These are phyloP conservation scores for Blastobotrys parvus DNA, from an alignment of 805 yeast species.

Conservation along the genomic window DNA sequence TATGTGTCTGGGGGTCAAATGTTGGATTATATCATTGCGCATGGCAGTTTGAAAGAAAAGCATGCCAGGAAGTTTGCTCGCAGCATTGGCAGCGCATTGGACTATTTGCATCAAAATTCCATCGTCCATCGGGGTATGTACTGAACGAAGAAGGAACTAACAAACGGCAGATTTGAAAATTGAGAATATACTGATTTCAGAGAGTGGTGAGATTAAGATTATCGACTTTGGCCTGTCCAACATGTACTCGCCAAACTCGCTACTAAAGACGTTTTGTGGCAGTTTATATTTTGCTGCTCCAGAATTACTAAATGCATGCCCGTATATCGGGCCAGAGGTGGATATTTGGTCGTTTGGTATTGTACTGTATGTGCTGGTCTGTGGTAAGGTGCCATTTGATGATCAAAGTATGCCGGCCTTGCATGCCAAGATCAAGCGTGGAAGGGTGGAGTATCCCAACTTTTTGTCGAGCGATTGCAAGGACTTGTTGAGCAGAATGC, in stretches of 20 bases:
- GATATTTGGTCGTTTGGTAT: constrained; percentile 99
- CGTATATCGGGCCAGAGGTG: constrained; percentile 93
- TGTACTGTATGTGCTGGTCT: constrained; percentile 85
- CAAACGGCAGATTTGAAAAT: constrained; percentile 90
- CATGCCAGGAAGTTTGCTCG: constrained; percentile 93
- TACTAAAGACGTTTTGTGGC: constrained; percentile 92
- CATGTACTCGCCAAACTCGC: constrained; percentile 58
- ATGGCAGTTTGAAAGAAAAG: constrained; percentile 86
- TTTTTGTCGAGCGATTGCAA: constrained; percentile 73
- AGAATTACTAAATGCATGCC: constrained; percentile 83
- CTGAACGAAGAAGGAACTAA: no score
- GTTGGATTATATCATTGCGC: constrained; percentile 94
- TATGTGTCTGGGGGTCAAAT: constrained; percentile 96
- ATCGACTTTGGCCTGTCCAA: constrained; percentile 96
- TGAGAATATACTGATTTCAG: constrained; percentile 91
- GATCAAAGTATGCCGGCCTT: constrained; percentile 86
- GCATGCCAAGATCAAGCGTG: constrained; percentile 89
- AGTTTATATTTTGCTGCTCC: constrained; percentile 98
- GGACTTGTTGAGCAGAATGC: constrained; percentile 74
- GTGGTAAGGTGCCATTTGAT: constrained; percentile 98
- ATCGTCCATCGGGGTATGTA: constrained; percentile 74
- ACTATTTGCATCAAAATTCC: constrained; percentile 87
- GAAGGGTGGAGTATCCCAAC: constrained; percentile 84
- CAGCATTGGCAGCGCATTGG: constrained; percentile 88
- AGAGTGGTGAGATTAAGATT: constrained; percentile 87